phyloP scores from a whole-genome alignment of 1,284 basidiomycete genomes.

The Pholiota adiposa region DNA sequence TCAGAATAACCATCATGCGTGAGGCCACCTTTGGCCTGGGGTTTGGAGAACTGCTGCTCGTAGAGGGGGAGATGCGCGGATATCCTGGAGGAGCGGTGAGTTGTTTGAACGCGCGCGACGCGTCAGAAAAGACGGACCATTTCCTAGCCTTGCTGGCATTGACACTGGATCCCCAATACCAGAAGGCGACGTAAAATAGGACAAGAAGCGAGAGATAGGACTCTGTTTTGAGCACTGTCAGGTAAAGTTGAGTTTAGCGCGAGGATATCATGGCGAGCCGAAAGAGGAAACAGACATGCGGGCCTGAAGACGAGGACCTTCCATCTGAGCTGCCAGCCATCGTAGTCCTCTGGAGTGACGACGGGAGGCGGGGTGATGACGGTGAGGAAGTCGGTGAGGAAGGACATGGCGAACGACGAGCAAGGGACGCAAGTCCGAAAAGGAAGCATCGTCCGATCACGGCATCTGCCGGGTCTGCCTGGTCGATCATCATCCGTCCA shows the following conservation, averaged over 20 bases:
- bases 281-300: slow-evolving; percentile 54
- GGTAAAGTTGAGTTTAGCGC: slow-evolving; percentile 10
- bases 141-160: slow-evolving; percentile 60
- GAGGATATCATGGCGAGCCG: slow-evolving; percentile 1
- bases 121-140: slow-evolving; percentile 47
- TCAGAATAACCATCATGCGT: slow-evolving; percentile 74
- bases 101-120: slow-evolving; percentile 19
- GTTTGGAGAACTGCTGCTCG: slow-evolving; percentile 70
- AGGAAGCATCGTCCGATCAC: background rate
- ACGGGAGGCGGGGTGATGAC: slow-evolving; percentile 52
- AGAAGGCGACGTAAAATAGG: slow-evolving; percentile 56
- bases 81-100: slow-evolving; percentile 46
- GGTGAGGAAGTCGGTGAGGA: slow-evolving; percentile 45
- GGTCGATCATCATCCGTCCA: slow-evolving; percentile 10
- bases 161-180: slow-evolving; percentile 55
- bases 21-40: slow-evolving; percentile 51
- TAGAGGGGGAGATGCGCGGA: slow-evolving; percentile 59
- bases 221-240: slow-evolving; percentile 69
- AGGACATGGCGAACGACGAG: slow-evolving; percentile 16
- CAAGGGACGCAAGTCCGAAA: background rate
- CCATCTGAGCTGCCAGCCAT: slow-evolving; percentile 71
- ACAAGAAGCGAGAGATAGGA: slow-evolving; percentile 56
- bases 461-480: slow-evolving; percentile 23
- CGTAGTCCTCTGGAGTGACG: slow-evolving; percentile 45
- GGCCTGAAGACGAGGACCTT: slow-evolving; percentile 81